These are phyloP conservation scores for Prasinococcaceae sp. DNA, from an alignment of 139 green algal genomes.

Conservation along the genomic window DNA sequence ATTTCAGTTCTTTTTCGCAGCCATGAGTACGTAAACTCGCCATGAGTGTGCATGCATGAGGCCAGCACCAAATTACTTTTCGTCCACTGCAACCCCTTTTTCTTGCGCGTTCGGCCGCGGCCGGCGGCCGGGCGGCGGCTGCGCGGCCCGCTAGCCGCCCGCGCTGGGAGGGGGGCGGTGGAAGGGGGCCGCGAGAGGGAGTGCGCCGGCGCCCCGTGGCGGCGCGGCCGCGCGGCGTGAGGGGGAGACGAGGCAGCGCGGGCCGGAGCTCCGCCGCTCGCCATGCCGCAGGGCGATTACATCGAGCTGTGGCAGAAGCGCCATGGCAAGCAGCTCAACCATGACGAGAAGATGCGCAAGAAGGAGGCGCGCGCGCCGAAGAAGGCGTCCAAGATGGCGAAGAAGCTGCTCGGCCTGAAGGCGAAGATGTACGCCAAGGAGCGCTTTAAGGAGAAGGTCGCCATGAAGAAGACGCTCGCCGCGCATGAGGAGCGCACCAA, in stretches of 20 bases:
- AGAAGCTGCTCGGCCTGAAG: slow-evolving; percentile 76
- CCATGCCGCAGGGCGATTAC: slow-evolving; percentile 95
- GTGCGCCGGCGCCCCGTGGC: too few relatives aligned
- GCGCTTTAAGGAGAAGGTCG: slow-evolving; percentile 87
- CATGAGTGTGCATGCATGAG: too few relatives aligned
- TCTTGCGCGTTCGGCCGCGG: too few relatives aligned
- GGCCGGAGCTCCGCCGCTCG: not conserved
- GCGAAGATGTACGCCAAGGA: slow-evolving; percentile 97
- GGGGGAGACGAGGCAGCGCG: not conserved
- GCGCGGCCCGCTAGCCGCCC: too few relatives aligned
- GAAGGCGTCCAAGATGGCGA: slow-evolving; percentile 63
- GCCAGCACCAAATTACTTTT: too few relatives aligned
- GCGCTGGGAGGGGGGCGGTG: too few relatives aligned
- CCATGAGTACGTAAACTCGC: too few relatives aligned
- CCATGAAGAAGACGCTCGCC: slow-evolving; percentile 97
- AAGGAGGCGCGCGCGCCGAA: slow-evolving; percentile 82
- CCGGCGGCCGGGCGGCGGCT: too few relatives aligned
- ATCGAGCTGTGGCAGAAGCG: slow-evolving; percentile 95
- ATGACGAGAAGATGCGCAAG: slow-evolving; percentile 87
- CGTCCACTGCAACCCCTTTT: too few relatives aligned
- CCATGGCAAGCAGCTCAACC: slow-evolving; percentile 71
- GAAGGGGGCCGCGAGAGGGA: too few relatives aligned
- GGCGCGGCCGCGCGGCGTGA: too few relatives aligned
- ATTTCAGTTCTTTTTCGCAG: too few relatives aligned
- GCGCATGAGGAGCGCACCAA: slow-evolving; percentile 92